Percentiles rank a stretch among this genome's conserved stretches.
These are phyloP conservation scores for Ajuga reptans DNA, from an alignment of 305 asterid species.

Conservation along the genomic window DNA sequence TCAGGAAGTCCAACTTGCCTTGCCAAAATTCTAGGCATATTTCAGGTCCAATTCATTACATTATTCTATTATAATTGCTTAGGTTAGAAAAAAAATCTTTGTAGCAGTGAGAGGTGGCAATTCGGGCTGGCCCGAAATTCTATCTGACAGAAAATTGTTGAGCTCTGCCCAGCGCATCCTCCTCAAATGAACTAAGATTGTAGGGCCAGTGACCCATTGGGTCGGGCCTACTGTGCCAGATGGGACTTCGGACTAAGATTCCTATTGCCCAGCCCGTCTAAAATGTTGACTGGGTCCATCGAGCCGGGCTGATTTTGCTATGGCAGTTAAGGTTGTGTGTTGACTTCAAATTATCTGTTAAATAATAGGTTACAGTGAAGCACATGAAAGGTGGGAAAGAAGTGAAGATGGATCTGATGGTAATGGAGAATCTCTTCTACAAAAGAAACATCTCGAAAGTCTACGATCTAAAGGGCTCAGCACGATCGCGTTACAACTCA, in stretches of 20 bases:
- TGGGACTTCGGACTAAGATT: too few relatives aligned
- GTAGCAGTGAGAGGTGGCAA: not conserved
- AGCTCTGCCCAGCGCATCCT: too few relatives aligned
- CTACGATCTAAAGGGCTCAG: constrained; percentile 91
- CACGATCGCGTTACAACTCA: constrained; percentile 77
- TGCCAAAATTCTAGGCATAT: constrained; percentile 86
- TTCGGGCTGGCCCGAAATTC: too few relatives aligned
- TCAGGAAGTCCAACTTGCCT: constrained; percentile 89
- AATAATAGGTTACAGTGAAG: constrained; percentile 52
- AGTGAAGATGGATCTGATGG: constrained; percentile 87
- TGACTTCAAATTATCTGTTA: not conserved
- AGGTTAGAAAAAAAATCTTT: not conserved
- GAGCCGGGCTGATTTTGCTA: too few relatives aligned
- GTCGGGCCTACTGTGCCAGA: too few relatives aligned
- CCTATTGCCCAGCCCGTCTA: too few relatives aligned
- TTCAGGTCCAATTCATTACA: constrained; percentile 51
- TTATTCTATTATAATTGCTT: not conserved
- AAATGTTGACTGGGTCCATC: too few relatives aligned
- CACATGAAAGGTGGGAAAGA: constrained; percentile 71
- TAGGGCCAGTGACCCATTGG: too few relatives aligned
- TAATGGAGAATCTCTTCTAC: constrained; percentile 94
- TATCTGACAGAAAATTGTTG: too few relatives aligned
- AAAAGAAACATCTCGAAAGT: constrained; percentile 56
- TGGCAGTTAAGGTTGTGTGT: not conserved
- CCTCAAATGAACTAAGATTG: too few relatives aligned